A percentile compares a stretch with the other conserved stretches of the same genome.
These are phyloP conservation scores for Boletus rex-veris DNA, from an alignment of 768 basidiomycete species.

Conservation along the genomic window DNA sequence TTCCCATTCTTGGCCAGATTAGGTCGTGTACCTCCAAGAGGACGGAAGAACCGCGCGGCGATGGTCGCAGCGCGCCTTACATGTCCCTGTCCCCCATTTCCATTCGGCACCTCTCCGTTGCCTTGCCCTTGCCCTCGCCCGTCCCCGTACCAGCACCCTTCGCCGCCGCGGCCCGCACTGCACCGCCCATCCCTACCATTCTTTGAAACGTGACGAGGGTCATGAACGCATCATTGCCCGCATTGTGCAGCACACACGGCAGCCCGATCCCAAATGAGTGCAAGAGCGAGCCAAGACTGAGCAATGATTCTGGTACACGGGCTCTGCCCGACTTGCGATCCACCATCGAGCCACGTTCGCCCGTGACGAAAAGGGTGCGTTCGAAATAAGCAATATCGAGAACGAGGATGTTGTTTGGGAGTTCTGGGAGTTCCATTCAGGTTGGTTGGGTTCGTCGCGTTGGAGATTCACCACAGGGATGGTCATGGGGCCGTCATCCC, in stretches of 20 bases:
- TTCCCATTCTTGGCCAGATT: background rate
- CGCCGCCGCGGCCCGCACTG: background rate
- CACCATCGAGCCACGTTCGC: constrained; percentile 57
- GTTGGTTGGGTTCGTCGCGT: no score
- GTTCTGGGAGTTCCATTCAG: constrained; percentile 38
- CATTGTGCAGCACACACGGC: constrained; percentile 54
- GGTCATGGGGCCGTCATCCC: background rate
- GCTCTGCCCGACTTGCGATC: constrained; percentile 55
- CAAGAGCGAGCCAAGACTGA: constrained; percentile 65
- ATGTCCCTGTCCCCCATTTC: background rate
- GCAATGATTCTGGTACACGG: constrained; percentile 48
- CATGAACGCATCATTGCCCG: constrained; percentile 81
- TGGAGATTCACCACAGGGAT: no score
- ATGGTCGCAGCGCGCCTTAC: constrained; percentile 14
- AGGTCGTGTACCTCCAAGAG: background rate
- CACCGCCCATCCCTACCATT: constrained; percentile 55
- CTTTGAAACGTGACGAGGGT: constrained; percentile 65
- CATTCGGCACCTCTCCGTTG: background rate
- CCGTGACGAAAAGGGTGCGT: constrained; percentile 54
- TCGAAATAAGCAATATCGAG: constrained; percentile 67
- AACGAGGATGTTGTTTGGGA: constrained; percentile 69
- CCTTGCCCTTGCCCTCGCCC: no score
- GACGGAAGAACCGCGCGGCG: constrained; percentile 20
- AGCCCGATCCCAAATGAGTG: constrained; percentile 46
- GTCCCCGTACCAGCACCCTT: no score